These are phyloP conservation scores for Bryum argenteum DNA, from an alignment of 225 moss, liverwort and hornwort genomes.

Conservation along the genomic window DNA sequence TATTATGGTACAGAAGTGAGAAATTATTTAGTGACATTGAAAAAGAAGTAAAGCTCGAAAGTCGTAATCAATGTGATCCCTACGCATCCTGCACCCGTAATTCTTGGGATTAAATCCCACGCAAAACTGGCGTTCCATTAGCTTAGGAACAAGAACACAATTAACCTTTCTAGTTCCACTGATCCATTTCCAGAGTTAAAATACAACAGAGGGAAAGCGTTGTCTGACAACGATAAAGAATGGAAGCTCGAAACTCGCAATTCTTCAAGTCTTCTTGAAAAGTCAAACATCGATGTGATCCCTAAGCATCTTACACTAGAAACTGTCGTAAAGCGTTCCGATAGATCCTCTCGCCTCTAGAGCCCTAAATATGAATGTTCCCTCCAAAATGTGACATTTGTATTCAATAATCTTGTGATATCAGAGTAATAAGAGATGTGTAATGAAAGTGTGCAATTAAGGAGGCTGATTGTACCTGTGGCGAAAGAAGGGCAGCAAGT, in stretches of 20 bases:
- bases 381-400: not conserved
- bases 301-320: too few relatives aligned
- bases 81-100: too few relatives aligned
- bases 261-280: not conserved
- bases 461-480: conserved; percentile 8
- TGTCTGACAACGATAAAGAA: not conserved
- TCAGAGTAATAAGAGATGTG: not conserved
- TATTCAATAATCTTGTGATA: not conserved
- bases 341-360: not conserved
- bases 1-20: not conserved
- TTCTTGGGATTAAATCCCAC: too few relatives aligned
- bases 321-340: too few relatives aligned
- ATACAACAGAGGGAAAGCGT: not conserved
- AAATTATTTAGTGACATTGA: not conserved
- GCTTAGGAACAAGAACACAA: not conserved
- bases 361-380: conserved; percentile 4
- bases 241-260: not conserved
- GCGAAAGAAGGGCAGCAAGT: conserved; percentile 42
- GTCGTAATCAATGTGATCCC: not conserved
- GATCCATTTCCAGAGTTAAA: not conserved
- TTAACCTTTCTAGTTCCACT: not conserved
- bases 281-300: not conserved
- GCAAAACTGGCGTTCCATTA: too few relatives aligned
- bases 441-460: not conserved
- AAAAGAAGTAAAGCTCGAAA: not conserved